phyloP scores from a whole-genome alignment of 768 basidiomycete genomes.

The Mycena olivaceomarginata region DNA sequence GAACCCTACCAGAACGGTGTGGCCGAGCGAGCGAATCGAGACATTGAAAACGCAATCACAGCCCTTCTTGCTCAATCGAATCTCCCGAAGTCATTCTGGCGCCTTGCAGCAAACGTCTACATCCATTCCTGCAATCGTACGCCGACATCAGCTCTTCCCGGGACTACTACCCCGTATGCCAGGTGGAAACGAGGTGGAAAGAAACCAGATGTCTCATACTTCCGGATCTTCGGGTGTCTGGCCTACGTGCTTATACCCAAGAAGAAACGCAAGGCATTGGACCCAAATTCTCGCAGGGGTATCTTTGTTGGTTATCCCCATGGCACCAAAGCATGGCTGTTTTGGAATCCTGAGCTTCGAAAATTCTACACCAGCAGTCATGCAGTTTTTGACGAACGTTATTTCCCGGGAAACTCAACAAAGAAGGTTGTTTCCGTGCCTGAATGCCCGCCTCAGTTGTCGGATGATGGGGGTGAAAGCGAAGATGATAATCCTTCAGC shows the following conservation, averaged over 20 bases:
- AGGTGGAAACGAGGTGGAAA: conserved; percentile 40
- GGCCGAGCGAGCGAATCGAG: conserved; percentile 55
- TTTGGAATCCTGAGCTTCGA: too few relatives aligned
- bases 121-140: conserved; percentile 49
- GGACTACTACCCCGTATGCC: conserved; percentile 49
- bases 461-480: too few relatives aligned
- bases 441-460: too few relatives aligned
- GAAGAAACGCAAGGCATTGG: conserved; percentile 47
- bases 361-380: too few relatives aligned
- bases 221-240: conserved; percentile 52
- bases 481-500: too few relatives aligned
- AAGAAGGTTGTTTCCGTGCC: too few relatives aligned
- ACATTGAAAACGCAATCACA: too few relatives aligned
- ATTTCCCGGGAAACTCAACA: too few relatives aligned
- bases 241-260: conserved; percentile 51
- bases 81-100: conserved; percentile 49
- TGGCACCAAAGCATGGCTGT: too few relatives aligned
- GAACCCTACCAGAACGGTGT: conserved; percentile 58
- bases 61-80: conserved; percentile 43
- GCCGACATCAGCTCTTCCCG: conserved; percentile 46
- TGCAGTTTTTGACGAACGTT: too few relatives aligned
- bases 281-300: too few relatives aligned
- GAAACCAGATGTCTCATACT: conserved; percentile 52
- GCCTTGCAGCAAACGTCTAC: conserved; percentile 41
- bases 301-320: too few relatives aligned